Base-by-base conservation (phyloP, 73 alveolate species). In the Paramecium octaurelia region DNA sequence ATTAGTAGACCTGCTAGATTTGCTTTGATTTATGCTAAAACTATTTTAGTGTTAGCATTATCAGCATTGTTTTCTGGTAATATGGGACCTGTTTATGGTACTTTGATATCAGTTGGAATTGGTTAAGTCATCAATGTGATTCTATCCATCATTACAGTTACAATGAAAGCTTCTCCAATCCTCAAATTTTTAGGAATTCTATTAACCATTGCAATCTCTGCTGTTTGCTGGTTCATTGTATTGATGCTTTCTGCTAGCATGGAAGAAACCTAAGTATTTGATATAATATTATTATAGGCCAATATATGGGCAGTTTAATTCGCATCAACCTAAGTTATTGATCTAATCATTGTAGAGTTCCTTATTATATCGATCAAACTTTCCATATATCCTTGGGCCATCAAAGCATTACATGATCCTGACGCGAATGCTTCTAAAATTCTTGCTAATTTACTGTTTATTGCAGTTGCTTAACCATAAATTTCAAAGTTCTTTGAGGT, bases 1-100 rank as follows among this genome's bases (percentile, higher is more conserved):
- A 64, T 64, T 20, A 31, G 50, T 31, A 64, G 84, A 64, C 84
- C 84, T 21, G 84, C 84, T 11, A 64, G 84, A 64, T 64, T 64
- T 64, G 84, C 84, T 34, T 34, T 64, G 11, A n/a, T 64, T 20
- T 64, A 64, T 34, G 46, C 50, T 4, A 64, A 64, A 64, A 64
- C 84, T 8, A 64, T 64, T 6, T 64, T 64, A 64, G 84, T 64
- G 3, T 64, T 64, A 34, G 84, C 84, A 64, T 34, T 64, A 64
- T 64, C 84, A 10, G 84, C 84, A 64, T 64, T 64, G 4, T 64
- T 64, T 64, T 64, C 84, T 8, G 84, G 84, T 18, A 64, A 64
- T 5, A 31, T 64, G 50, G 84, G 84, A 12, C 84, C 84, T 31
- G 84, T 64, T 12, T 64, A 64, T 21, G 40, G 50, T 31, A 64